Percentiles rank a stretch among this genome's conserved stretches.
Conservation (phyloP, 495 filamentous ascomycete species). For the Neurospora tetraspora region DNA sequence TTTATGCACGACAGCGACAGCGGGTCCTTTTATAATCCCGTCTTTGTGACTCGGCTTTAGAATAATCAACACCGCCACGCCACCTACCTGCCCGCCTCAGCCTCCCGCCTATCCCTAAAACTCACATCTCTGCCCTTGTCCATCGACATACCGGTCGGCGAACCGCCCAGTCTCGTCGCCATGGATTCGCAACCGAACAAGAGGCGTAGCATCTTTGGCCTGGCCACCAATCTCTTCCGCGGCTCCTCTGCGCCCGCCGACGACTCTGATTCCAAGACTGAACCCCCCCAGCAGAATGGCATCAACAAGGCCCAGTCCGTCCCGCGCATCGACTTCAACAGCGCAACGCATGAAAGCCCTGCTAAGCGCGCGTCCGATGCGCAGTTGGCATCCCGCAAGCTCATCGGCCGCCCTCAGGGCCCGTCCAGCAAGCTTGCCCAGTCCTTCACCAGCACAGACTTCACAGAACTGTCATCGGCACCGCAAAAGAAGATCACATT, state of each 20-base stretch:
- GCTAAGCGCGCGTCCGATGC: slow-evolving; percentile 27
- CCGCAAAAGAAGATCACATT: not conserved
- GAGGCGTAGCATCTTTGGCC: slow-evolving; percentile 22
- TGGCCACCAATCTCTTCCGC: slow-evolving; percentile 15
- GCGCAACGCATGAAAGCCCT: slow-evolving; percentile 24
- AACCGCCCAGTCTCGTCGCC: slow-evolving; percentile 1
- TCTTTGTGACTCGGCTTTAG: not conserved
- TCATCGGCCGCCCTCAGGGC: slow-evolving; percentile 21
- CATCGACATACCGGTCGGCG: not conserved
- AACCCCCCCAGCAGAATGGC: slow-evolving; percentile 1
- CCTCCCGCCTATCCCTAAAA: not conserved
- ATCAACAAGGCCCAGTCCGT: slow-evolving; percentile 1
- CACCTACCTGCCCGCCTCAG: not conserved
- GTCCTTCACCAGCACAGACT: slow-evolving; percentile 19
- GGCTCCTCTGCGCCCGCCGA: slow-evolving; percentile 12
- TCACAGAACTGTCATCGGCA: slow-evolving; percentile 11
- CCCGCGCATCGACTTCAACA: slow-evolving; percentile 13
- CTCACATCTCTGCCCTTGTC: not conserved
- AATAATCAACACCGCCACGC: not conserved
- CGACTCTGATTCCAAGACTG: slow-evolving; percentile 4
- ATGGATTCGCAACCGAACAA: slow-evolving; percentile 22
- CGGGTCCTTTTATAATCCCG: not conserved
- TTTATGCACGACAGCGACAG: slow-evolving; percentile 1
- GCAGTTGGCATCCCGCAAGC: slow-evolving; percentile 23
- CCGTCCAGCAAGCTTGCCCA: slow-evolving; percentile 28